Evolutionary conservation across 345 rosid species (phyloP).

Genomic region (Abelmoschus esculentus): DNA sequence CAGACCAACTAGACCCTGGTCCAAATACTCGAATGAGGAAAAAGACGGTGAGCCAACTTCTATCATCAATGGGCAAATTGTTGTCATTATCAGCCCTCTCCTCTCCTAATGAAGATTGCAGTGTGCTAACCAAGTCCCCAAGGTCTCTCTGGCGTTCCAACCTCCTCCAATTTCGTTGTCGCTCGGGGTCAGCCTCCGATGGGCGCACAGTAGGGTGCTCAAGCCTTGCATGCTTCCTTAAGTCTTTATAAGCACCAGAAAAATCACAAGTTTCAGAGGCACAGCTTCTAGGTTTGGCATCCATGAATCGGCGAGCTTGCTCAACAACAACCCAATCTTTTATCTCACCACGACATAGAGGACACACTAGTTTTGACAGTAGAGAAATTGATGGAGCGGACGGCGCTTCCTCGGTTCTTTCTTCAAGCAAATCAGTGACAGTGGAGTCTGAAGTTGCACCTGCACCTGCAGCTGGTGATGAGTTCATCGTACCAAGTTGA

Average conservation of each 20-base stretch:
- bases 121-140: constrained; percentile 88
- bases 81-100: constrained; percentile 58
- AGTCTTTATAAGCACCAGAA: constrained; percentile 68
- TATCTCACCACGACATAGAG: constrained; percentile 82
- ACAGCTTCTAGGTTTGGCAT: constrained; percentile 84
- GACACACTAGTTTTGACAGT: constrained; percentile 58
- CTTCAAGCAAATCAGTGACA: constrained; percentile 28
- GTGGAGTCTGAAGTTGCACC: constrained; percentile 26
- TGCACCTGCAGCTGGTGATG: constrained; percentile 16
- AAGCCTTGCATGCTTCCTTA: constrained; percentile 85
- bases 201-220: constrained; percentile 84
- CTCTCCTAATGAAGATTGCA: constrained; percentile 77
- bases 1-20: constrained; percentile 74
- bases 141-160: constrained; percentile 92
- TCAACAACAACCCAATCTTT: constrained; percentile 73
- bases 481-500: constrained; percentile 12
- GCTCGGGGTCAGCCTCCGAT: constrained; percentile 80
- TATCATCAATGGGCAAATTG: constrained; percentile 50
- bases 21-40: constrained; percentile 73
- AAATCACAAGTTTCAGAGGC: constrained; percentile 74
- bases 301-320: constrained; percentile 70
- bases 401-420: constrained; percentile 26
- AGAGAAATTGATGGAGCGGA: constrained; percentile 14
- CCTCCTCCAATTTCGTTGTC: constrained; percentile 91
- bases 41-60: constrained; percentile 77